Conservation (phyloP, 371 early-diverging fungal genomes). For the Mortierella sp. region DNA sequence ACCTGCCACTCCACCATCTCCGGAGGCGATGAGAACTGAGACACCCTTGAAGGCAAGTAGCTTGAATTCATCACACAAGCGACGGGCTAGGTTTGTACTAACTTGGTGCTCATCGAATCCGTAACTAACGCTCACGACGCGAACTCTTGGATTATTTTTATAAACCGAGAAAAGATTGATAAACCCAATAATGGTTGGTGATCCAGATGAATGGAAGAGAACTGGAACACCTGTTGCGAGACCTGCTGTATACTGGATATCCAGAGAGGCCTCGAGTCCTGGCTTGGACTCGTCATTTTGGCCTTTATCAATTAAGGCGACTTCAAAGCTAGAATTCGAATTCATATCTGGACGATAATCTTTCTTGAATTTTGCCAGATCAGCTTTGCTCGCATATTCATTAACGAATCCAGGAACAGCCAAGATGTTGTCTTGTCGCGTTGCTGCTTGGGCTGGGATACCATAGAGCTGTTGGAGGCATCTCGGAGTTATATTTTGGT, state of each 20-base stretch:
- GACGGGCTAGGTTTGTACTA: background rate
- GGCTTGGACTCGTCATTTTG: background rate
- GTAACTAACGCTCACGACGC: conserved; percentile 8
- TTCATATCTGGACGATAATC: background rate
- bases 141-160: background rate
- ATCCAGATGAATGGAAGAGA: background rate
- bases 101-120: conserved; percentile 2
- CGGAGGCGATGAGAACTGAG: conserved; percentile 10
- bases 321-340: too few relatives aligned
- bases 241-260: conserved; percentile 5
- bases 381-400: conserved; percentile 14
- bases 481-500: background rate
- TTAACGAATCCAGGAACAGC: conserved; percentile 13
- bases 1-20: conserved; percentile 15
- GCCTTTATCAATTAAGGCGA: background rate
- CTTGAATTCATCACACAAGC: background rate
- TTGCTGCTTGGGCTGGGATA: background rate
- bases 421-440: background rate
- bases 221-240: background rate
- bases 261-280: conserved; percentile 15
- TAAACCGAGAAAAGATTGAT: background rate
- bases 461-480: conserved; percentile 12
- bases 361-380: background rate
- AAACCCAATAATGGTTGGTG: background rate
- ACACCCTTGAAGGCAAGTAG: conserved; percentile 5